A percentile compares a stretch with the other conserved stretches of the same genome.
Conservation (phyloP, 202 grass and related monocot species). For the Sporobolus alterniflorus region DNA sequence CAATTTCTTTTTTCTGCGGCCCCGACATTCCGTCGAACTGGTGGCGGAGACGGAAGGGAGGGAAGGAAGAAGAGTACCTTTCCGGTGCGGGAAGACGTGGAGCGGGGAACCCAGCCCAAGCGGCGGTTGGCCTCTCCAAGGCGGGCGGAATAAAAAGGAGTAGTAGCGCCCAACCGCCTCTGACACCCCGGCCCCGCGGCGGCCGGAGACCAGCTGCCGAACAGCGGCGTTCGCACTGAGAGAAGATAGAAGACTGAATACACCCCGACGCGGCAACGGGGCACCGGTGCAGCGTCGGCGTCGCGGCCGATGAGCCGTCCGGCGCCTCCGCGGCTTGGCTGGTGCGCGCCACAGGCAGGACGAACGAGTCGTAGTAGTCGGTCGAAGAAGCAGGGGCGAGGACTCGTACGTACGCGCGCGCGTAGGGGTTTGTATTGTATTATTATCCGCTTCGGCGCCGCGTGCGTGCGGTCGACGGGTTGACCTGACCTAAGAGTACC, state of each 20-base stretch:
- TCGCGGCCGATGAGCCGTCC: conserved; percentile 38
- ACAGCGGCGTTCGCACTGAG: too few relatives aligned
- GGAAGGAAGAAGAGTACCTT: background rate
- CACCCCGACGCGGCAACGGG: background rate
- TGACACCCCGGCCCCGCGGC: conserved; percentile 21
- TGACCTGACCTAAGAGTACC: background rate
- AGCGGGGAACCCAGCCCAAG: background rate
- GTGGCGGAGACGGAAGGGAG: conserved; percentile 2
- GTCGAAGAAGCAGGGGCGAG: background rate
- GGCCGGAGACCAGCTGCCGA: background rate
- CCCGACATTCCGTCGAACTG: conserved; percentile 36
- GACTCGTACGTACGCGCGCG: background rate
- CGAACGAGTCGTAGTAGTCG: background rate
- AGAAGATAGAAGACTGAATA: too few relatives aligned
- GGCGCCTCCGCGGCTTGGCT: background rate
- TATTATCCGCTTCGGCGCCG: background rate
- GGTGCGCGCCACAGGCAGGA: background rate
- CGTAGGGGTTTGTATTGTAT: background rate
- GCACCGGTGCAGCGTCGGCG: conserved; percentile 53
- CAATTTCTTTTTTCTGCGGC: background rate
- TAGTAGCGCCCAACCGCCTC: conserved; percentile 41
- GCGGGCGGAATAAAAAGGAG: conserved; percentile 28
- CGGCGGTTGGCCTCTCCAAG: conserved; percentile 17
- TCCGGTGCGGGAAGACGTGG: conserved; percentile 14
- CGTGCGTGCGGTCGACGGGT: background rate